phyloP scores from a whole-genome alignment of 495 filamentous ascomycete species.

The Emericellopsis terricola region DNA sequence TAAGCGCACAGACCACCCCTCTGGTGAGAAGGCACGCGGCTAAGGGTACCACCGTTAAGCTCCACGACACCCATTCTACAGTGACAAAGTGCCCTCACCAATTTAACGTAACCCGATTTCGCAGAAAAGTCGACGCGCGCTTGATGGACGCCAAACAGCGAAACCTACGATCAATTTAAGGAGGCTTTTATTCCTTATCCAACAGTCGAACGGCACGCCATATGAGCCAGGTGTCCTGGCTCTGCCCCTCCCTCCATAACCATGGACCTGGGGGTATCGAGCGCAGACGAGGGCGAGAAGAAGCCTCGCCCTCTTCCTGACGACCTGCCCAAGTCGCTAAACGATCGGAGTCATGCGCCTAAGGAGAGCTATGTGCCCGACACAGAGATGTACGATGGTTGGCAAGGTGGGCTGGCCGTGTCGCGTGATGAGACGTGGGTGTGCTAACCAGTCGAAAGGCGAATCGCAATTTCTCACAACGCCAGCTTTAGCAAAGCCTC shows the following conservation, averaged over 20 bases:
- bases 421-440: background rate
- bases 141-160: too few species aligned
- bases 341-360: slow-evolving; percentile 55
- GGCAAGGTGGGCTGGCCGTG: slow-evolving; percentile 56
- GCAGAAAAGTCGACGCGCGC: too few species aligned
- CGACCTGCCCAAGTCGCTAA: slow-evolving; percentile 79
- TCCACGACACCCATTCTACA: too few species aligned
- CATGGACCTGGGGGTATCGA: slow-evolving; percentile 40
- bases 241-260: slow-evolving; percentile 12
- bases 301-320: slow-evolving; percentile 45
- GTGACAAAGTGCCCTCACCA: too few species aligned
- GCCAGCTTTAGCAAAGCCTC: slow-evolving; percentile 64
- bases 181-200: too few species aligned
- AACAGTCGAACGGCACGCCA: too few species aligned
- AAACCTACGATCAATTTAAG: too few species aligned
- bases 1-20: too few species aligned
- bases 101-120: too few species aligned
- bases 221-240: slow-evolving; percentile 3
- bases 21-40: too few species aligned
- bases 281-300: slow-evolving; percentile 16
- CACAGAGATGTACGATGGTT: slow-evolving; percentile 96
- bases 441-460: slow-evolving; percentile 28
- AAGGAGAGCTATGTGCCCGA: slow-evolving; percentile 39
- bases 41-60: too few species aligned
- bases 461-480: slow-evolving; percentile 87